These are phyloP conservation scores for Suillus subaureus DNA, from an alignment of 768 basidiomycete genomes.

Conservation along the genomic window DNA sequence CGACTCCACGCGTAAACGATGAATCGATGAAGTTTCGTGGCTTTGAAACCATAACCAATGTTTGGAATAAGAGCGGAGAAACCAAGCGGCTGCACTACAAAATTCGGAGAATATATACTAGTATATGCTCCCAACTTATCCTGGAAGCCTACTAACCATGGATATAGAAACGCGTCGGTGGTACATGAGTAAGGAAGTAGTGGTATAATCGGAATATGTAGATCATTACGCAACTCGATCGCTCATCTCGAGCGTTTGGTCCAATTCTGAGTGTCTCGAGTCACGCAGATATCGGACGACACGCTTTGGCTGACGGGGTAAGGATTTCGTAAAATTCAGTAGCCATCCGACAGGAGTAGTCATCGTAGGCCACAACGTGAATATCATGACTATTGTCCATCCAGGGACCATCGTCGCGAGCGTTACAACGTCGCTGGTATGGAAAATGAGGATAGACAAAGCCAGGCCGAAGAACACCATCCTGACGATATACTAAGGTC, in stretches of 20 bases:
- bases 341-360: background rate
- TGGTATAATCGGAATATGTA: background rate
- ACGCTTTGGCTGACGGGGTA: background rate
- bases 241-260: background rate
- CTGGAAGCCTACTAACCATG: background rate
- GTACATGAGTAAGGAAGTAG: background rate
- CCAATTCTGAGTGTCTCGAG: background rate
- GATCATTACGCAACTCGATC: background rate
- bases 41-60: background rate
- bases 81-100: background rate
- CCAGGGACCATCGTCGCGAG: constrained; percentile 18
- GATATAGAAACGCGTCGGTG: background rate
- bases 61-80: background rate
- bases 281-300: background rate
- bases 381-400: constrained; percentile 20
- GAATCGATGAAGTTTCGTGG: background rate
- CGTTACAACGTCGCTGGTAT: constrained; percentile 14
- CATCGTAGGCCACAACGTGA: constrained; percentile 24
- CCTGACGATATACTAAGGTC: constrained; percentile 15
- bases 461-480: constrained; percentile 31
- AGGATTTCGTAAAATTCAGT: background rate
- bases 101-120: background rate
- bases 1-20: background rate
- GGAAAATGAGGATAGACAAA: constrained; percentile 29
- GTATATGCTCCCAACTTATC: background rate